Base-by-base conservation (phyloP, 202 grass and related monocot genomes). In the Panicum virgatum region DNA sequence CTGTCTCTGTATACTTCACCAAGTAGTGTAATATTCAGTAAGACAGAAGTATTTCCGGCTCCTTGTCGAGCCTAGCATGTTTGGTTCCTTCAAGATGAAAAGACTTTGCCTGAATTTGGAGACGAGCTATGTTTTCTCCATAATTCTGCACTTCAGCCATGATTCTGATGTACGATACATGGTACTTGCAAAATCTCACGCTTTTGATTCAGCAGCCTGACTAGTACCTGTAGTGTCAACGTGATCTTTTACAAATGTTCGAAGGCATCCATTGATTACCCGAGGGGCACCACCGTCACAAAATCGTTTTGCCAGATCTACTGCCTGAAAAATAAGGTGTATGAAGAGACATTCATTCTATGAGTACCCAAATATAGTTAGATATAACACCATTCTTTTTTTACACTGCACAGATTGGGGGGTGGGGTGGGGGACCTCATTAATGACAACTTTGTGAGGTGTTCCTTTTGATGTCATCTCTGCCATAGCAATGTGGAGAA, bases 401-500 rank as follows among this genome's bases (percentile, higher is more conserved):
- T 29, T 14, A 14, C 14, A 14, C 12, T 60, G 57, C 20, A 53
- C 1, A 18, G 4, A 51, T 18, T 5, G 23, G 14, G n/a, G n/a
- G n/a, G n/a, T n/a, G n/a, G 53, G 48, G 81, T 79, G 27, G 74
- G 22, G 16, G 42, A 92, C 92, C 92, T 98, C 96, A 47, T 98
- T 98, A 45, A 96, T 98, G 64, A 93, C 92, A 67, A 96, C 88
- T 90, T 95, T 92, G 80, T 95, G 96, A 50, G 91, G 88, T 59
- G 96, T 96, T 96, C 80, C 85, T 82, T 90, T 90, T 10, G 87
- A 83, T 87, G 89, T 87, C 79, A 98, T 98, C 82, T 98, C 96
- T 78, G 96, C 92, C 96, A 98, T 98, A 69, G 96, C 88, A 87
- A 96, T 92, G 87, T 96, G 96, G 57, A 98, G 87, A 83, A 98